Evolutionary conservation across 1,284 basidiomycete species (phyloP), one percentile per base, ranked within the genome.

Genomic region (Fomitopsis betulina): DNA sequence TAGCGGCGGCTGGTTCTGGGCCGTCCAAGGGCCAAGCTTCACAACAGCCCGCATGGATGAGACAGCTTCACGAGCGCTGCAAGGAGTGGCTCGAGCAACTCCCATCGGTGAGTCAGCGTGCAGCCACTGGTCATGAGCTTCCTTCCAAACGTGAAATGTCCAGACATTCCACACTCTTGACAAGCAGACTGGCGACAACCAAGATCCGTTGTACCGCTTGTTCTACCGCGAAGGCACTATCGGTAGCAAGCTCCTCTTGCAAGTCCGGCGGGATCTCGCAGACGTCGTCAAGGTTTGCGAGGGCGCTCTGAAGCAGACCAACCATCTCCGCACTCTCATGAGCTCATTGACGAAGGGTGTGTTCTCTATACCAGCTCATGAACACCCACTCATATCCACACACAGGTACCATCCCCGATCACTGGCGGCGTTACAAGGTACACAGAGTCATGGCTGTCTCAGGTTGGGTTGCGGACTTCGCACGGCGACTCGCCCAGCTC

Each of bases 31-130:
- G 82, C 33, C 83, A 84, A 56, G 74, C 82, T 1, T 81, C 82
- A 5, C 85, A 89, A 57, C 89, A 94, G 68, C 95, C 95, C 2
- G 90, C 89, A 0, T 97, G 95, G 95, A 97, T 97, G 95, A 83
- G 89, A 40, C 80, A 83, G 17, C 76, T 97, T 37, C 79, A 87
- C 56, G 86, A 89, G 49, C 86, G 91, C 49, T 92, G 92, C 67
- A 79, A 82, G 49, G 91, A 94, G 70, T 96, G 94, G 93, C 79
- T 95, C 39, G 77, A 76, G 7, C 79, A 83, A 53, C 74, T 97
- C 4, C 95, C 94, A 49, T 74, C 80, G 57, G 94, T 93, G 66
- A 65, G 85, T 72, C 4, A 23, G 8, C 52, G 23, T 27, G 35
- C 23, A 38, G 23, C 35, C 13, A 47, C 43, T 37, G 53, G 55